Evolutionary conservation across 2,329 filamentous ascomycete species (phyloP), one percentile per base, ranked within the genome.

Genomic region (Westerdykella ornata): DNA sequence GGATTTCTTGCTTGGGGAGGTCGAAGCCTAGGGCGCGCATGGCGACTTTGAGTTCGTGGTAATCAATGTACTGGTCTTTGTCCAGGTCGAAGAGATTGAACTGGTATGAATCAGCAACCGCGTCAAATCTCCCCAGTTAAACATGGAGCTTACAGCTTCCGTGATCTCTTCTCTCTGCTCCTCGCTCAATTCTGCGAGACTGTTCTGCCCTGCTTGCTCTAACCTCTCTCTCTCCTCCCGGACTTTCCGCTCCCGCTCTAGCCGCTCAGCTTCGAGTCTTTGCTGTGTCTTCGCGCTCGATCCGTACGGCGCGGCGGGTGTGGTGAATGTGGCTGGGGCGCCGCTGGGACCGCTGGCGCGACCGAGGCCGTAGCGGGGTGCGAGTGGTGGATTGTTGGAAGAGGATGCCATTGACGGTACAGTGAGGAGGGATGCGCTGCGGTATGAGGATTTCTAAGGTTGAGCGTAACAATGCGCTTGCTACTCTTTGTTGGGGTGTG

Each of bases 71-170:
- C 35, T 82, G 79, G 71, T 97, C 89, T 66, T 94, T 90, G 74
- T 97, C 90, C 60, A 95, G 84, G 66, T 97, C 92, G 75, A 98
- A 97, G 51, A 97, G 81, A 47, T 83, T 82, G 68, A 97, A 97
- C 85, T 94, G 34, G 33, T 15, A 13, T 38, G 18, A 16, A 37
- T 44, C 38, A 46, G 22, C 22, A 8, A 26, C 22, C 12, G 22
- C 22, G 7, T 14, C 13, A 3, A 20, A 16, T 31, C 22, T 4
- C n/a, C 20, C 19, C 6, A 30, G 6, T 20, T 31, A 22, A 28
- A 26, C 9, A n/a, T 18, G 8, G 28, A 22, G 4, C 83, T 61
- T 77, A 94, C 88, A 49, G 90, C 89, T 74, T 96, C 89, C 63
- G 87, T 87, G 49, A 96, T 90, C 67, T 96, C 89, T 59, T 94